These are phyloP conservation scores for Phylloporus arenicola DNA, from an alignment of 768 basidiomycete genomes.

Conservation along the genomic window DNA sequence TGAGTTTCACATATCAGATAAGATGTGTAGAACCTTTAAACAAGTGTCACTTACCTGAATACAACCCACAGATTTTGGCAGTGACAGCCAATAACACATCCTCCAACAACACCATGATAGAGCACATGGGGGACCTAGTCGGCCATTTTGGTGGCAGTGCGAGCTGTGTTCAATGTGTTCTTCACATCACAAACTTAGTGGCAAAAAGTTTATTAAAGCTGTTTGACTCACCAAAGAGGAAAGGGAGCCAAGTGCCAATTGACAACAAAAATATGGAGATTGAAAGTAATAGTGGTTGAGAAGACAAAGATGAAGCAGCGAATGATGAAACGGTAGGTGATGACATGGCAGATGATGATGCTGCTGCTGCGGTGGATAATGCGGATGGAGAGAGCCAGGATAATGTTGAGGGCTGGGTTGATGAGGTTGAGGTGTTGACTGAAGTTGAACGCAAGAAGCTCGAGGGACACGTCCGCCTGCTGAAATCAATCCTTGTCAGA, in stretches of 20 bases:
- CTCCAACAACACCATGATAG: background rate
- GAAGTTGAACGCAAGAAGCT: slow-evolving; percentile 18
- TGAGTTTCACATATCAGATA: slow-evolving; percentile 25
- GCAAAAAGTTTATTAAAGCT: background rate
- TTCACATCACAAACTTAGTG: too few species aligned
- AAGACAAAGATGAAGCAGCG: slow-evolving; percentile 15
- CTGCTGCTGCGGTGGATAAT: too few species aligned
- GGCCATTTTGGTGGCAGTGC: background rate
- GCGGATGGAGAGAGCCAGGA: too few species aligned
- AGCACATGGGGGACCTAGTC: background rate
- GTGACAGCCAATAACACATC: background rate
- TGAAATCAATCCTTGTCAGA: slow-evolving; percentile 6
- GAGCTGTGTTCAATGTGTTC: background rate
- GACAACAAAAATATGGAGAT: slow-evolving; percentile 12
- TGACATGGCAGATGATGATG: too few species aligned
- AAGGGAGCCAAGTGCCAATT: slow-evolving; percentile 3
- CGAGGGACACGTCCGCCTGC: background rate
- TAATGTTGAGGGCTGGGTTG: too few species aligned
- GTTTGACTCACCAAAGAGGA: background rate
- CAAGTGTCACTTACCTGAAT: background rate
- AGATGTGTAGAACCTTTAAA: slow-evolving; percentile 15
- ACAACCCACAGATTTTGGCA: background rate
- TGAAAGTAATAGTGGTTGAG: slow-evolving; percentile 4
- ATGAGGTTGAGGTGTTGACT: too few species aligned
- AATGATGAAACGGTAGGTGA: too few species aligned